Base-by-base conservation (phyloP, 306 rosid species). In the Notholithocarpus densiflorus region DNA sequence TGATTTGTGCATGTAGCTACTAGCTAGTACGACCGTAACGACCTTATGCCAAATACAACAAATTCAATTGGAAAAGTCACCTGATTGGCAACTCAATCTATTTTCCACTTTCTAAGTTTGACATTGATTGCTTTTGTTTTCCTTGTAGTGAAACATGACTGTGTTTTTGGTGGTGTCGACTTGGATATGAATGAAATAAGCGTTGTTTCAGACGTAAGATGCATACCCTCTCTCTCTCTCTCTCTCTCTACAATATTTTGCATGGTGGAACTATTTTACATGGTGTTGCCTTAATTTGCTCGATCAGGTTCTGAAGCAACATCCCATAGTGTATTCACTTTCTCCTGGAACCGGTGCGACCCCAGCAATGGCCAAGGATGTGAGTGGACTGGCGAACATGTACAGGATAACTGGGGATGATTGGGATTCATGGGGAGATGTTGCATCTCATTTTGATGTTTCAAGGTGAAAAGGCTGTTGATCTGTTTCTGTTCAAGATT, bases 401-500 rank as follows among this genome's bases (percentile, higher is more conserved):
- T 95, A 93, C 79, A 86, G 98, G 57, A 81, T 93, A 89, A 91
- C 99, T 48, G 98, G 94, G 62, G 98, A 95, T 86, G 99, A 91
- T 66, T 95, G 99, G 99, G 99, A 95, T 87, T 19, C 64, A 1
- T 95, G 99, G 97, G 72, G 1, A 0, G 96, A 93, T 80, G 92
- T 95, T 53, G 70, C 10, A 62, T 52, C 91, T 34, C 99, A 95
- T 87, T 95, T 95, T 77, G 86, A 89, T 71, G 86, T 93, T 48
- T 37, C 97, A 70, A 88, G 99, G 99, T 95, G 82, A 6, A 73
- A 37, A 52, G 76, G 68, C 27, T 60, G 17, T 60, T 37, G 43
- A 7, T 60, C 10, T 43, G 5, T 72, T 80, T 76, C 68, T 40
- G 21, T 61, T 69, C 69, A 69, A 40, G 76, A 75, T 53, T 75